Base-by-base conservation (phyloP, 1,139 yeast genomes). In the Magnusiomyces sp. region DNA sequence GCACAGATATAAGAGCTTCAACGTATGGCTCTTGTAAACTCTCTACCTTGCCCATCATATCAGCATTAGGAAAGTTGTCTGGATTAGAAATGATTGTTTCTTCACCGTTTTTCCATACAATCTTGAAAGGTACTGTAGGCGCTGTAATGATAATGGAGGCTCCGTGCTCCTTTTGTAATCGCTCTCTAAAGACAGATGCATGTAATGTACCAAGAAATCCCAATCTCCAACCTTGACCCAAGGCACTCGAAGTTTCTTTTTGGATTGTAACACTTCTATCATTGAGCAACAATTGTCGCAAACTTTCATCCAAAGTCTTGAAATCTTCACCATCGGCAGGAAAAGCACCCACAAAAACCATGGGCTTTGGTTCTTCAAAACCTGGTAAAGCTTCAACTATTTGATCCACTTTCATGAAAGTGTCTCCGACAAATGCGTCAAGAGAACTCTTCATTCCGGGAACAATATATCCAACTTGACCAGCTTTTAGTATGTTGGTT, bases 281-380 rank as follows among this genome's bases (percentile, higher is more conserved):
- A 62, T 92, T 92, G 53, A 92, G 72, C 1, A 90, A 95, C 55
- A 92, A 72, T 60, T 89, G 89, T 58, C 83, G 86, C 66, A 92
- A 81, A 64, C 89, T 86, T 59, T 92, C 97, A 61, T 92, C 95
- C 72, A 92, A 74, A 39, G 80, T 83, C 54, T 85, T 86, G 64
- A 90, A 92, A 59, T 90, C 96, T 1, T 84, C 77, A 3, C 96
- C 96, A 62, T 90, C 96, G 0, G 96, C 94, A 0, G 98, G 98
- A 60, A 89, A 92, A 0, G 98, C 98, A 7, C 98, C 98, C 43
- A 92, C 95, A 66, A 90, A 92, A 5, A 92, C 97, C 97, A 92
- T 92, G 1, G 98, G 97, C 64, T 92, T 90, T 1, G 95, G 90
- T 59, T 88, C 97, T 65, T 90, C 97, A 66, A 92, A 92, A 0